Base-by-base conservation (phyloP, 805 yeast genomes). In the Nakazawaea wyomingensis region DNA sequence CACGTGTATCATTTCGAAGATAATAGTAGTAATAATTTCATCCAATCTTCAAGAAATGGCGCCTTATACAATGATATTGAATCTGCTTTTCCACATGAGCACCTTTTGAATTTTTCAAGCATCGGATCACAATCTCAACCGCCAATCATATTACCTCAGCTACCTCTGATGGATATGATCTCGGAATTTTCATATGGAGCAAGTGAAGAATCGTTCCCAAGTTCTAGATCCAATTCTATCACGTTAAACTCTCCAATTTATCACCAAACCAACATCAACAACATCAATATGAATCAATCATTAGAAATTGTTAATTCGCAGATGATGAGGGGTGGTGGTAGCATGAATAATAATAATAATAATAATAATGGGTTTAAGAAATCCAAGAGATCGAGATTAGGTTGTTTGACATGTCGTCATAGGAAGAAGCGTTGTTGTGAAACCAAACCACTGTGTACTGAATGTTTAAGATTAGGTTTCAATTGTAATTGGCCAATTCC, bases 361-460 rank as follows among this genome's bases (percentile, higher is more conserved):
- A n/a, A n/a, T n/a, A 21, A n/a, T n/a, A 11, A 21, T 28, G 20
- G n/a, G 3, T 13, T 27, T n/a, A 33, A 28, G 26, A 69, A 64
- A 48, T 51, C 67, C n/a, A 75, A 67, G 51, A 64, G 87, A 44
- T 78, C 84, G 14, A 68, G 86, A 53, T 68, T 71, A 69, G 95
- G 95, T 0, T 85, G 95, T 57, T 64, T 82, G 34, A 83, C 95
- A 1, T 85, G 95, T 52, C 72, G 93, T 35, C 76, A 74, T 46
- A 62, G 95, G 20, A 85, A 85, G 67, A 85, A 84, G 56, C 70
- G 89, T 43, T 85, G 95, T 50, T 83, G 86, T 54, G 93, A 85
- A 55, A 64, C 70, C 1, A 71, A 71, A 43, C 95, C 95, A 4
- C 59, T 58, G 20, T 85, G 95, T 54, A 56, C 66, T 1, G 89